Percentiles rank a stretch among this genome's conserved stretches.
Evolutionary conservation across 768 basidiomycete genomes (phyloP).

Genomic region (Termitomyces sp.): DNA sequence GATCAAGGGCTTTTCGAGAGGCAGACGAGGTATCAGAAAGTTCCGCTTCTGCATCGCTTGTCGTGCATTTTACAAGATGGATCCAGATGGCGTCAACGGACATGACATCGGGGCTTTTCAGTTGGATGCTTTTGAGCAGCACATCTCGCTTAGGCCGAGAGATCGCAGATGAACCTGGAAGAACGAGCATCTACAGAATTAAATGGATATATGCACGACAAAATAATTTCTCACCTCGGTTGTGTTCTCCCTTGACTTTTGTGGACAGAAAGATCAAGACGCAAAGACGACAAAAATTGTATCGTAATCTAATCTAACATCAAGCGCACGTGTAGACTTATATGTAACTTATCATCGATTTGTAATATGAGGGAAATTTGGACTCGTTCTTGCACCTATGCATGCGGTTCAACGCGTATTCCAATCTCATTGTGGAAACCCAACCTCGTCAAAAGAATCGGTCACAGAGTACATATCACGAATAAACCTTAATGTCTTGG

Average conservation of each 20-base stretch:
- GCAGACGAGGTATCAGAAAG: conserved; percentile 39
- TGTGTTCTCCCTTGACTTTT: not conserved
- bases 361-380: not conserved
- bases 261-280: not conserved
- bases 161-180: conserved; percentile 72
- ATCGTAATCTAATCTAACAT: conserved; percentile 12
- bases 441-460: not conserved
- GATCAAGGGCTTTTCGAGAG: conserved; percentile 50
- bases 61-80: conserved; percentile 72
- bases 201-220: not conserved
- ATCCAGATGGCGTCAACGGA: conserved; percentile 81
- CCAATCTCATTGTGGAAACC: no score
- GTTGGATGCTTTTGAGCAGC: conserved; percentile 57
- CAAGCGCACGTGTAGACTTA: not conserved
- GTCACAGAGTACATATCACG: not conserved
- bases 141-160: conserved; percentile 64
- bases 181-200: conserved; percentile 56
- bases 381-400: no score
- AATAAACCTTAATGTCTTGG: not conserved
- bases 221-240: not conserved
- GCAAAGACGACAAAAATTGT: conserved; percentile 1
- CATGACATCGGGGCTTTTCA: conserved; percentile 41
- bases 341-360: not conserved
- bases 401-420: not conserved
- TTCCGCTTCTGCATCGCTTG: conserved; percentile 36